Evolutionary conservation across 768 basidiomycete species (phyloP), one percentile per base, ranked within the genome.

Genomic region (Leccinum variicolor): DNA sequence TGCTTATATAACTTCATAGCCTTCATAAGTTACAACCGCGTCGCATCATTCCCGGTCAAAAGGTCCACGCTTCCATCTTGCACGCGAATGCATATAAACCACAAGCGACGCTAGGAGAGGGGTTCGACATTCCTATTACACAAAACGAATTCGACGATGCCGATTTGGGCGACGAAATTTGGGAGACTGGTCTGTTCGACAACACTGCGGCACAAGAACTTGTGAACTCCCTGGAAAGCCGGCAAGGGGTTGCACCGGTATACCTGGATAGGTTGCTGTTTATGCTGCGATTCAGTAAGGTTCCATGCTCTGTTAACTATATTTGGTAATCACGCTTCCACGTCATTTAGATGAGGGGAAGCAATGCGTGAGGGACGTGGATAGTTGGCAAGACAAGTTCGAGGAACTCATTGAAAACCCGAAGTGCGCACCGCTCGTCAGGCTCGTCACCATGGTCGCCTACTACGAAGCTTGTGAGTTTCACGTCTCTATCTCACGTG

Each of bases 31-130:
- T 47, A 21, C 62, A 64, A 34, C 65, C 67, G 10, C 67, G 67
- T 39, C 68, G 68, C 41, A 70, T 69, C 14, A 62, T 69, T 43
- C 68, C 67, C 10, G 63, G 67, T 13, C 67, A 69, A 49, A 69
- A 69, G 17, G 55, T 69, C 3, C 67, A 69, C 25, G 62, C 65
- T 43, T 69, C 66, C 6, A 54, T 69, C 53, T 39, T 69, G 47
- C 58, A 55, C 50, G 63, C 65, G 2, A 69, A 64, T 11, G 39
- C 58, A 15, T 68, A 68, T 31, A 53, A 49, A 39, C 67, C 67
- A 15, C 53, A 10, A 3, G 65, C 63, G 17, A 62, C 59, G 7
- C 48, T 59, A 3, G 67, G 67, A 46, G 59, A 64, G 4, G 67
- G 67, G 28, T 68, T 69, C 25, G 67, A 69, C 11, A 63, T 68